These are phyloP conservation scores for Debaryomyces sp. DNA, from an alignment of 1,139 yeast species.

Conservation along the genomic window DNA sequence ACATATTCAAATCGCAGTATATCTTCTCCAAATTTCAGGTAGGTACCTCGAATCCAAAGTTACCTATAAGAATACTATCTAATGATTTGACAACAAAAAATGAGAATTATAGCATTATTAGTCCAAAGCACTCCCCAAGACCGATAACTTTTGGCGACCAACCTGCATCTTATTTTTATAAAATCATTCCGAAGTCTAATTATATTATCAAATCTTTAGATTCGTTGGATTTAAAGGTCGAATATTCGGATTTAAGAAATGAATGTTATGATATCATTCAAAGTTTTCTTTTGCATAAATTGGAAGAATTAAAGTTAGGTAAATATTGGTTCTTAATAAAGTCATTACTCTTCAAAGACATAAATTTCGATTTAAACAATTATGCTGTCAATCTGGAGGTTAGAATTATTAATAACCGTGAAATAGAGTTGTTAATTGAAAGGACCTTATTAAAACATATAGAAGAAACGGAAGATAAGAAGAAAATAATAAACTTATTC, in stretches of 20 bases:
- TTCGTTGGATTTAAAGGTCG: constrained; percentile 43
- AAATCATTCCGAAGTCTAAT: constrained; percentile 34
- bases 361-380: constrained; percentile 39
- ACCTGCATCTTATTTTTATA: constrained; percentile 64
- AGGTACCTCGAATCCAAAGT: constrained; percentile 54
- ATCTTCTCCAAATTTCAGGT: constrained; percentile 70
- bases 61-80: constrained; percentile 57
- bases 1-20: constrained; percentile 58
- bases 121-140: constrained; percentile 22
- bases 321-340: constrained; percentile 31
- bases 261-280: constrained; percentile 38
- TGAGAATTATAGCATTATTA: constrained; percentile 37
- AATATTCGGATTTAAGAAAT: constrained; percentile 45
- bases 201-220: constrained; percentile 31
- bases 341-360: constrained; percentile 22
- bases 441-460: constrained; percentile 19
- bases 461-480: constrained; percentile 14
- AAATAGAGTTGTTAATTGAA: constrained; percentile 18
- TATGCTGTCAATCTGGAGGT: constrained; percentile 38
- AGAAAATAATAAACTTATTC: constrained; percentile 18
- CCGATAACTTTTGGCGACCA: constrained; percentile 68
- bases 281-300: constrained; percentile 9
- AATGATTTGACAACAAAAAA: constrained; percentile 45
- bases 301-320: constrained; percentile 15
- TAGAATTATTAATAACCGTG: constrained; percentile 21